Percentiles rank a stretch among this genome's conserved stretches.
Evolutionary conservation across 257 asterid genomes (phyloP).

Genomic region (Nicotiana paniculata): DNA sequence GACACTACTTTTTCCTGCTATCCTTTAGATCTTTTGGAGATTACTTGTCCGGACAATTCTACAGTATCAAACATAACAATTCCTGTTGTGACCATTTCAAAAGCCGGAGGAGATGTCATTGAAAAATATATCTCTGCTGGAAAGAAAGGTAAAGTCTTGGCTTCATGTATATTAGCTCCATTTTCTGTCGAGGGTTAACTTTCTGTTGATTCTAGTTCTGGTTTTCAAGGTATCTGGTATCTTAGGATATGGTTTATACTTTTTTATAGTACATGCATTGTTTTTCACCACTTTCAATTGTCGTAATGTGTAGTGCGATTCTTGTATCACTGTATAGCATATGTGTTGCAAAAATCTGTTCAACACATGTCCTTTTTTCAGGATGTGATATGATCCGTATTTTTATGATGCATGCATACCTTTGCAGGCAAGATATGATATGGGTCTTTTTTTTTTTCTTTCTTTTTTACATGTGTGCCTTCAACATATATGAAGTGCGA

Average conservation of each 20-base stretch:
- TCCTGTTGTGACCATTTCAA: constrained; percentile 75
- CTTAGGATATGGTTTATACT: not conserved
- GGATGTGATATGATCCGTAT: not conserved
- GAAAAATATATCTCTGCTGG: constrained; percentile 52
- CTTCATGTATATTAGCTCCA: not conserved
- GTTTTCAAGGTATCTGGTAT: not conserved
- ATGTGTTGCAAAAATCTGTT: not conserved
- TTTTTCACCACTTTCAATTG: not conserved
- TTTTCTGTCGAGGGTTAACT: not conserved
- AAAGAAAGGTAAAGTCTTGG: constrained; percentile 41
- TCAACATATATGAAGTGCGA: not conserved
- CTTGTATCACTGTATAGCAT: not conserved
- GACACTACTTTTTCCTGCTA: constrained; percentile 21
- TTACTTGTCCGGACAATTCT: constrained; percentile 63
- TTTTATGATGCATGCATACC: not conserved
- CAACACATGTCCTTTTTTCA: not conserved
- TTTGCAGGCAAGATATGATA: not conserved
- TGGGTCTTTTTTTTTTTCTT: not conserved
- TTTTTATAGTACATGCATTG: not conserved
- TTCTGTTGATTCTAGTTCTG: not conserved
- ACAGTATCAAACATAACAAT: constrained; percentile 44
- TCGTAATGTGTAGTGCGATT: not conserved
- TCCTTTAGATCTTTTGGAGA: constrained; percentile 67
- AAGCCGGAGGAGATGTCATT: constrained; percentile 73
- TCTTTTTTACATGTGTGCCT: not conserved